Evolutionary conservation across 2,329 filamentous ascomycete genomes (phyloP), one percentile per base, ranked within the genome.

Genomic region (Dryadomyces quercivorus): DNA sequence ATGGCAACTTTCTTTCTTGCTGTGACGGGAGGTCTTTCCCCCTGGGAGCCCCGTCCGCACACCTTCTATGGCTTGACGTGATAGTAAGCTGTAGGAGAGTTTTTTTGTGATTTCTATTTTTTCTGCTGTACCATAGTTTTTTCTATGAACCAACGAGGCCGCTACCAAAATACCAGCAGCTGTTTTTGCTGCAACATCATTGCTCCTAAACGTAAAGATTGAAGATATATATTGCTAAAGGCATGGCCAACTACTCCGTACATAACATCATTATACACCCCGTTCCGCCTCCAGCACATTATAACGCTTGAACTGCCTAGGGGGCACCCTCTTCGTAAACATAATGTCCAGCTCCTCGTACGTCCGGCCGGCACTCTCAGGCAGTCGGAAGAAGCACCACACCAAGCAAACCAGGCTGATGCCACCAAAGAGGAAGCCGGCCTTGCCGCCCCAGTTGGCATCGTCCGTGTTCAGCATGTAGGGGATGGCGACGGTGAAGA

Each of bases 351-450:
- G 50, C 47, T 58, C 57, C 5, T 50, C 57, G 20, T 50, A 58
- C 3, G 57, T 58, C 10, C 57, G 50, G 18, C 44, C 53, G 13
- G 22, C n/a, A 8, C 50, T 50, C 63, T 81, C 78, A 5, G 75
- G 75, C 8, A 78, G 63, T 20, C 72, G 73, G 61, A 76, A 76
- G 59, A 67, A 77, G 0, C 73, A 69, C 69, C 77, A 81, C 1
- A 72, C 60, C 5, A 76, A 68, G 34, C 73, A 67, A 9, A 70
- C 54, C 20, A 73, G 63, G 55, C 72, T 71, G 26, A 74, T 68
- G 3, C 63, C 65, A 1, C 65, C 69, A 68, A 69, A 73, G 58
- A 74, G 69, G 57, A 70, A 75, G 1, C 57, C 75, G 65, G 57
- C 69, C 68, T 63, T 70, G 54, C 71, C 74, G 61, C 57, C 68